Conservation (phyloP, 257 asterid genomes). For the Cruciata laevipes region DNA sequence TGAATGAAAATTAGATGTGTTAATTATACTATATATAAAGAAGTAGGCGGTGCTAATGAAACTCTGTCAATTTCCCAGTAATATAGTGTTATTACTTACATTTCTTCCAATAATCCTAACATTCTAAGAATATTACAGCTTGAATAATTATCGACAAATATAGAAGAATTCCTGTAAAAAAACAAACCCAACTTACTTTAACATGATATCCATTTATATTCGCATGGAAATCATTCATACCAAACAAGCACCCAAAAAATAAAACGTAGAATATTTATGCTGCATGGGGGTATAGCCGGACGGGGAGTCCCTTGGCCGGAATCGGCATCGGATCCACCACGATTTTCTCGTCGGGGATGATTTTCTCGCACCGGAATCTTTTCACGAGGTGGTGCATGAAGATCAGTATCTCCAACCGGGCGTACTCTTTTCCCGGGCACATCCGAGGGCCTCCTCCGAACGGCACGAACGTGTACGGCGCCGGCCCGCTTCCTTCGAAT, state of each 20-base stretch:
- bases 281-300: conserved; percentile 39
- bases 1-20: no score
- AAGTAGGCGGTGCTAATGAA: background rate
- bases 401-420: conserved; percentile 45
- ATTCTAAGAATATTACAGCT: background rate
- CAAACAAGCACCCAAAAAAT: background rate
- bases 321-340: conserved; percentile 48
- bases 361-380: conserved; percentile 42
- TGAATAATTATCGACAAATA: background rate
- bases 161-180: background rate
- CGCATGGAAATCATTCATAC: background rate
- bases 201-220: background rate
- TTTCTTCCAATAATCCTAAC: background rate
- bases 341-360: conserved; percentile 38
- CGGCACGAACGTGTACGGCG: conserved; percentile 55
- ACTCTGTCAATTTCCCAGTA: background rate
- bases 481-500: conserved; percentile 47
- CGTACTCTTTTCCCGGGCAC: conserved; percentile 59
- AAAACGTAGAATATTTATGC: conserved; percentile 2
- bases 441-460: conserved; percentile 60
- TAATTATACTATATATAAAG: no score
- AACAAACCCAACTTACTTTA: background rate
- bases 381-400: conserved; percentile 50
- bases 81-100: background rate
- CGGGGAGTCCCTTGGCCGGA: conserved; percentile 49